A percentile compares a stretch with the other conserved stretches of the same genome.
phyloP scores from a whole-genome alignment of 108 stramenopile species.

The Bacterosira constricta region DNA sequence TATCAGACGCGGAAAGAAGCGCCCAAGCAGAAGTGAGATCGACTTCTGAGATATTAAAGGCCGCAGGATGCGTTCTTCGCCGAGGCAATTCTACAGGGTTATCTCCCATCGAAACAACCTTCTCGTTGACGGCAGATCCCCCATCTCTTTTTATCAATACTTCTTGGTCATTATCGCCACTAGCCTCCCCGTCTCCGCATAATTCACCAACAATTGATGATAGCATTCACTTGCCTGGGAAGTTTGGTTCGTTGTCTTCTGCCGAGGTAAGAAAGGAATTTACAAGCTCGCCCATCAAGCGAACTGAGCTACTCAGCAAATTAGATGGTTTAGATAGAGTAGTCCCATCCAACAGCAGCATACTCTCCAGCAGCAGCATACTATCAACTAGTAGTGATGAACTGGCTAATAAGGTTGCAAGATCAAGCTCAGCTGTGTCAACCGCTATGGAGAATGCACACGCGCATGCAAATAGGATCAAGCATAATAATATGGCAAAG shows the following conservation, averaged over 20 bases:
- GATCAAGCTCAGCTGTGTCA: not conserved
- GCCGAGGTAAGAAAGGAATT: conserved; percentile 5
- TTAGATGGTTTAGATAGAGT: conserved; percentile 25
- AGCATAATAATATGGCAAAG: not conserved
- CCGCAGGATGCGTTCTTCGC: conserved; percentile 19
- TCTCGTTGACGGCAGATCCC: not conserved
- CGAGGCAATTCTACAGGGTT: not conserved
- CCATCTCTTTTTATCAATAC: not conserved
- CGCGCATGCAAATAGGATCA: conserved; percentile 18
- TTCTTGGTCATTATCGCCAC: not conserved
- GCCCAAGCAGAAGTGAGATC: conserved; percentile 22
- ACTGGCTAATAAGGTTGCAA: not conserved
- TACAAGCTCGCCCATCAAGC: conserved; percentile 11
- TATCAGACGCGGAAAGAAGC: conserved; percentile 25
- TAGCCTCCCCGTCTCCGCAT: not conserved
- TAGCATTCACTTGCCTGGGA: conserved; percentile 26
- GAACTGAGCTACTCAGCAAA: conserved; percentile 16
- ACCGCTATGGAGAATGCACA: conserved; percentile 19
- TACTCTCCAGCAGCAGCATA: not conserved
- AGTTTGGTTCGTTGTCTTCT: conserved; percentile 13
- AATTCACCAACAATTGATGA: not conserved
- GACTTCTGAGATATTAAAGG: conserved; percentile 23
- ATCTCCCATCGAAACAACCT: not conserved
- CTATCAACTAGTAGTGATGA: not conserved
- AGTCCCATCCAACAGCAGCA: not conserved